Evolutionary conservation across 2,329 filamentous ascomycete genomes (phyloP), one percentile per base, ranked within the genome.

Genomic region (Tolypocladium paradoxum): DNA sequence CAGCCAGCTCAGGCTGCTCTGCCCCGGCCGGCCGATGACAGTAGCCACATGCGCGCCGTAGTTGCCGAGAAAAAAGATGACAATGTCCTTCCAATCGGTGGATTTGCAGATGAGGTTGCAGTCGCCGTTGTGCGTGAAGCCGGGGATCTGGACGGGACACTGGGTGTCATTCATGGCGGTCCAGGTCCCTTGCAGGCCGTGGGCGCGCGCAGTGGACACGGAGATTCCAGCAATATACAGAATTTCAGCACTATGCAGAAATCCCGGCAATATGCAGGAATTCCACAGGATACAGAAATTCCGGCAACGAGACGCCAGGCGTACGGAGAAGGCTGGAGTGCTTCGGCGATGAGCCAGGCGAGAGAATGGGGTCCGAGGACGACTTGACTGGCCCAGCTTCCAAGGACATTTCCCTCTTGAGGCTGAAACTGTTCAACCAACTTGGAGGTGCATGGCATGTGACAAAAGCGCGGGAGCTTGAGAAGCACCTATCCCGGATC

Each of bases 41-140:
- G 53, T 54, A 11, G 45, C 53, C 9, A 27, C 53, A 11, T 54
- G 53, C 2, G 53, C 53, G 4, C n/a, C 53, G 24, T 54, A 54
- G 18, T 54, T 54, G 22, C 53, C 49, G 11, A 54, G 36, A 18
- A 54, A 54, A 16, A 54, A 54, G n/a, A 34, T 14, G 29, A 47
- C 2, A 24, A 54, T 52, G 29, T 54, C 50, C 16, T 54, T 54
- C 49, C 49, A 54, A 2, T 29, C 35, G 12, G 53, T 37, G 14
- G 53, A 20, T 34, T 47, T 54, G 31, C 53, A 54, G 12, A 54
- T 27, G 31, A 54, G 53, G n/a, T 48, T 54, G 53, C 53, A 54
- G 46, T 54, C 53, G 36, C 53, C 53, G 20, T 54, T 52, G 43
- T 54, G 53, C 16, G 53, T 49, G 37, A 49, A 54, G 50, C 50